Evolutionary conservation across 2,329 filamentous ascomycete genomes (phyloP), one percentile per base, ranked within the genome.

Genomic region (Diaporthe aspalathi): DNA sequence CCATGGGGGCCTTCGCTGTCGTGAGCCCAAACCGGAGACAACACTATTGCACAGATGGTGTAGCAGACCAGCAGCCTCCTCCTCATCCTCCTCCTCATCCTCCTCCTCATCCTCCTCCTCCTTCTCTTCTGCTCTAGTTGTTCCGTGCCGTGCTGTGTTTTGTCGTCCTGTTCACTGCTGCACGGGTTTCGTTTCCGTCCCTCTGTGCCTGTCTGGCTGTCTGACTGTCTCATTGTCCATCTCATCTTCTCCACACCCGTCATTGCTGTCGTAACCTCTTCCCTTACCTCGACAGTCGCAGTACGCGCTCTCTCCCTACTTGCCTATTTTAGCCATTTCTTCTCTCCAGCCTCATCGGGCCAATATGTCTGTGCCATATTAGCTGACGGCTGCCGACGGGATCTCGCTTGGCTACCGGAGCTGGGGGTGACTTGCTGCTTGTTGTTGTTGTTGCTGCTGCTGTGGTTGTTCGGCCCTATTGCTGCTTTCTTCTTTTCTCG

Each of bases 11-110:
- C 56, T 43, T 67, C 43, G 50, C 27, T 43, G 40, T 49, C 68
- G 35, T n/a, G 40, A 43, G 62, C 62, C 52, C 60, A 68, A 60
- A 67, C 38, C 29, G 68, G 49, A 62, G 71, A 73, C 68, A 50
- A 73, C 68, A 50, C 47, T 24, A 50, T 22, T 50, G 24, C 47
- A 73, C 71, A 47, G 54, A 56, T 49, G 17, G 68, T 71, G 54
- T 71, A 68, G 68, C 68, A 70, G 35, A 43, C 47, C 50, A 60
- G 43, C 27, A n/a, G n/a, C n/a, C n/a, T n/a, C n/a, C n/a, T n/a
- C n/a, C n/a, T n/a, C n/a, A n/a, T n/a, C n/a, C n/a, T n/a, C n/a
- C n/a, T n/a, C n/a, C n/a, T n/a, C n/a, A n/a, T n/a, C n/a, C n/a
- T n/a, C n/a, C n/a, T n/a, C n/a, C n/a, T n/a, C n/a, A n/a, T n/a